Conservation (phyloP, 2,329 filamentous ascomycete species). For the Colletotrichum sojae region DNA sequence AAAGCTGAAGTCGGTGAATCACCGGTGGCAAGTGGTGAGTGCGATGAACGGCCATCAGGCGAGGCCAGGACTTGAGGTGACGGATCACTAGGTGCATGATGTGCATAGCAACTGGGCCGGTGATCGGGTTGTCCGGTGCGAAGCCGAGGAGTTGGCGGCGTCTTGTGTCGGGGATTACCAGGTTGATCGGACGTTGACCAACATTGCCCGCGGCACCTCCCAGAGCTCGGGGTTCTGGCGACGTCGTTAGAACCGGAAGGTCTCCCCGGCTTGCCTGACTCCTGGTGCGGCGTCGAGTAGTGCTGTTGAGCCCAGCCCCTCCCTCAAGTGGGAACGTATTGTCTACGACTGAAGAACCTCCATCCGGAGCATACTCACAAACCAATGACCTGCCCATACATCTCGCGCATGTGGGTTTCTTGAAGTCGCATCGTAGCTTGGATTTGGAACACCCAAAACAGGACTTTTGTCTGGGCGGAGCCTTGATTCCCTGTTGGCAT, state of each 20-base stretch:
- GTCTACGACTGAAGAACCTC: not conserved
- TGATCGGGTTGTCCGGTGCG: not conserved
- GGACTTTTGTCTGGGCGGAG: not conserved
- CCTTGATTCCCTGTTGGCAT: not conserved
- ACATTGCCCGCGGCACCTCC: not conserved
- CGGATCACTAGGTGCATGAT: constrained; percentile 39
- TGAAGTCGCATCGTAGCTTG: constrained; percentile 1
- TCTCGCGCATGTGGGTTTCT: not conserved
- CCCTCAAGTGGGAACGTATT: too few species aligned
- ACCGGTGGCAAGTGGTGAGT: constrained; percentile 34
- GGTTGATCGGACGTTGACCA: not conserved
- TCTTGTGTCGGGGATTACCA: not conserved
- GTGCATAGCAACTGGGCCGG: constrained; percentile 14
- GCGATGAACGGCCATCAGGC: constrained; percentile 35
- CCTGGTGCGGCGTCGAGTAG: too few species aligned
- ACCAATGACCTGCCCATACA: not conserved
- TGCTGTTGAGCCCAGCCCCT: too few species aligned
- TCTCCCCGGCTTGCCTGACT: too few species aligned
- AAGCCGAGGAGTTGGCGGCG: not conserved
- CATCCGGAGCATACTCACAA: not conserved
- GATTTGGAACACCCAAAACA: not conserved
- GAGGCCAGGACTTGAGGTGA: constrained; percentile 39
- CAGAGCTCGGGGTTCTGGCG: not conserved
- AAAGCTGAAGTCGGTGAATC: constrained; percentile 39
- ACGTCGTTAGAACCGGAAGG: too few species aligned